Evolutionary conservation across 179 eudicot species (phyloP).

Genomic region (Patellifolia procumbens): DNA sequence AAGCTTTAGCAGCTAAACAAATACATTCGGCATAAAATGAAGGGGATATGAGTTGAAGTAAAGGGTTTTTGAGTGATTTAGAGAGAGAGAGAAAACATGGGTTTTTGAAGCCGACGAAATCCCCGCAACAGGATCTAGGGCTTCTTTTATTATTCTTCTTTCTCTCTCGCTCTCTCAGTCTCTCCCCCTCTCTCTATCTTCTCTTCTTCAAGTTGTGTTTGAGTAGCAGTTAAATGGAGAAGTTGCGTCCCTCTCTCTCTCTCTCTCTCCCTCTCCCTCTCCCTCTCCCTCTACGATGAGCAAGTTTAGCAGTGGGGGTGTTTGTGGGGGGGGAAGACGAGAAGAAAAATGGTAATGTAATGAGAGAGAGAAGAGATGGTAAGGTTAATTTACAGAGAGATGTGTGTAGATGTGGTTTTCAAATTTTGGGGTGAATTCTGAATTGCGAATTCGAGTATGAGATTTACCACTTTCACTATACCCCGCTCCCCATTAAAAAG

Average conservation of each 20-base stretch:
- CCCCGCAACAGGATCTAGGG: conserved; percentile 1
- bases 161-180: background rate
- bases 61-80: conserved; percentile 25
- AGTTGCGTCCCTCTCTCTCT: background rate
- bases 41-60: background rate
- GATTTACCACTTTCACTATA: no score
- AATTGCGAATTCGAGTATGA: background rate
- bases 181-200: background rate
- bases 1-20: conserved; percentile 1
- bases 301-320: background rate
- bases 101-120: background rate
- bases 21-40: conserved; percentile 13
- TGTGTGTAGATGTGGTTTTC: conserved; percentile 4
- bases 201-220: background rate
- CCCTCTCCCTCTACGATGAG: background rate
- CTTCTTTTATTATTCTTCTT: background rate
- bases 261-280: background rate
- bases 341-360: background rate
- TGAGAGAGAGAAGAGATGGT: background rate
- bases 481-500: background rate
- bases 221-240: conserved; percentile 2
- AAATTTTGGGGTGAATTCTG: conserved; percentile 5
- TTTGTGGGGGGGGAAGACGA: background rate
- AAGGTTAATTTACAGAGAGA: background rate
- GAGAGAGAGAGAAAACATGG: background rate